A percentile compares a stretch with the other conserved stretches of the same genome.
phyloP scores from a whole-genome alignment of 2,329 filamentous ascomycete species.

The Mariannaea elegans region DNA sequence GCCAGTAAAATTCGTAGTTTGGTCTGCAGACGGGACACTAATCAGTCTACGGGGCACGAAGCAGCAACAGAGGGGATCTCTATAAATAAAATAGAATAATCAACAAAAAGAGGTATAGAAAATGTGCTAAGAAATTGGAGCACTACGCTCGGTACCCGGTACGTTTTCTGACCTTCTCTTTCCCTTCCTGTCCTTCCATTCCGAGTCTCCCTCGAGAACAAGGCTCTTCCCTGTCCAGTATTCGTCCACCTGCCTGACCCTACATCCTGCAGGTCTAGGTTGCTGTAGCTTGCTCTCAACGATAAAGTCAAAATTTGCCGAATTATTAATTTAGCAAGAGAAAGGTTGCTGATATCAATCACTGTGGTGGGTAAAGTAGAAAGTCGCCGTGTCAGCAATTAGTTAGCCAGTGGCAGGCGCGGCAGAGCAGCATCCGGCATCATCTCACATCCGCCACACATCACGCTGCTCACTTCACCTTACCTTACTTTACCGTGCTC shows the following conservation, averaged over 20 bases:
- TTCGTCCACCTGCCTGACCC: not conserved
- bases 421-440: conserved; percentile 10
- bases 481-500: not conserved
- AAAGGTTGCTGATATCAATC: conserved; percentile 1
- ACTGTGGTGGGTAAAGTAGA: conserved; percentile 6
- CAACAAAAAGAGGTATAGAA: too few species aligned
- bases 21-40: too few species aligned
- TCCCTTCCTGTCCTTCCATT: not conserved
- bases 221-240: conserved; percentile 18
- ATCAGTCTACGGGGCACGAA: too few species aligned
- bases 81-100: too few species aligned
- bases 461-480: conserved; percentile 3
- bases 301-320: conserved; percentile 1
- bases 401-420: conserved; percentile 16
- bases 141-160: not conserved
- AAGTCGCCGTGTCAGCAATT: conserved; percentile 16
- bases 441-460: conserved; percentile 1
- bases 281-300: conserved; percentile 12
- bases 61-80: too few species aligned
- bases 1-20: too few species aligned
- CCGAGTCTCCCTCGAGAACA: not conserved
- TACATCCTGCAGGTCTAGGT: conserved; percentile 14
- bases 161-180: not conserved
- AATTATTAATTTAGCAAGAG: not conserved
- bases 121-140: not conserved